Conservation (phyloP, 2,329 filamentous ascomycete genomes). For the Leptographium wingfieldii region DNA sequence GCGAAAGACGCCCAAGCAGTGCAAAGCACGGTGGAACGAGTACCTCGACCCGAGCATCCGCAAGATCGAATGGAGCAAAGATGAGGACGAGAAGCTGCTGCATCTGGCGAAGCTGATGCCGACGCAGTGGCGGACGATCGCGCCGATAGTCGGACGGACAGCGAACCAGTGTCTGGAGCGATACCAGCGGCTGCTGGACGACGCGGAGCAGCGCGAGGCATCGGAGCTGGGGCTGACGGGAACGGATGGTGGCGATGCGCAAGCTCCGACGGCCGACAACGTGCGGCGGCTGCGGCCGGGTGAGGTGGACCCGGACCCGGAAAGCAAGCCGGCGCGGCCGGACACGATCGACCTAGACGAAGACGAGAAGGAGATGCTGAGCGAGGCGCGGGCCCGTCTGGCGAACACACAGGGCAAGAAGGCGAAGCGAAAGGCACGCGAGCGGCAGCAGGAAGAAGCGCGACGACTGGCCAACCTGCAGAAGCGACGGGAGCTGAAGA, state of each 20-base stretch:
- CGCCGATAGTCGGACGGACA: conserved; percentile 88
- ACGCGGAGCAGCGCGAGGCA: conserved; percentile 80
- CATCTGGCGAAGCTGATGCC: conserved; percentile 98
- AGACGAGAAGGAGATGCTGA: conserved; percentile 99
- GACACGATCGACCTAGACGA: conserved; percentile 98
- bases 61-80: conserved; percentile 98
- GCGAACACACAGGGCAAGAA: conserved; percentile 99
- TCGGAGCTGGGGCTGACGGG: conserved; percentile 72
- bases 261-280: conserved; percentile 84
- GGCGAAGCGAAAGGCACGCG: conserved; percentile 91
- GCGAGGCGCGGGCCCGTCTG: conserved; percentile 87
- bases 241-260: conserved; percentile 72
- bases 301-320: conserved; percentile 92
- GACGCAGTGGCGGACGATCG: conserved; percentile 97
- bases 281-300: conserved; percentile 79
- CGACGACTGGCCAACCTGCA: conserved; percentile 79
- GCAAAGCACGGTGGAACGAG: conserved; percentile 96
- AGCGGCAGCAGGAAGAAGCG: conserved; percentile 90
- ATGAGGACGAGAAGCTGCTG: conserved; percentile 94
- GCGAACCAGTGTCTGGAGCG: conserved; percentile 95
- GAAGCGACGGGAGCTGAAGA: conserved; percentile 93
- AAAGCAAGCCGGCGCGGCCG: conserved; percentile 87
- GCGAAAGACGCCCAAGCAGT: conserved; percentile 96
- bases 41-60: conserved; percentile 97
- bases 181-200: conserved; percentile 91